Conservation (phyloP, 2,329 filamentous ascomycete genomes). For the Amesomyces nigricolor region DNA sequence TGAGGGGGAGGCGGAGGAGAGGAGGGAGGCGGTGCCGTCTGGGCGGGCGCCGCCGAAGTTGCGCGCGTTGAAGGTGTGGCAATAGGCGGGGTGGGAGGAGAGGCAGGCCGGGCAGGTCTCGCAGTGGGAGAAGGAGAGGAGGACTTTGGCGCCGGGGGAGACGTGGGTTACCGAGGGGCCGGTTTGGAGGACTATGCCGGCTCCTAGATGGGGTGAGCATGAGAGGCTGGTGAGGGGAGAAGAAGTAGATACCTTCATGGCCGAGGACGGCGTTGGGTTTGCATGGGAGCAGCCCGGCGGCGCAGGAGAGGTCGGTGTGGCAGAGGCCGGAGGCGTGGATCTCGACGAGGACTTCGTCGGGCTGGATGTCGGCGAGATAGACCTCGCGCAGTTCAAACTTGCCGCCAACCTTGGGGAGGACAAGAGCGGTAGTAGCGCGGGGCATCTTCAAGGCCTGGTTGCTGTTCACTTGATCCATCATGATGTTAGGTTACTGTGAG, state of each 20-base stretch:
- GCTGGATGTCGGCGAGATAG: slow-evolving; percentile 20
- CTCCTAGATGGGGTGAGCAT: slow-evolving; percentile 14
- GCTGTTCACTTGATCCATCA: background rate
- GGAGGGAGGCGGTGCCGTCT: slow-evolving; percentile 15
- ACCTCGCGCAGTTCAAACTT: slow-evolving; percentile 22
- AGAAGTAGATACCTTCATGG: slow-evolving; percentile 22
- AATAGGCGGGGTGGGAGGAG: slow-evolving; percentile 26
- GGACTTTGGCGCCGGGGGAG: slow-evolving; percentile 48
- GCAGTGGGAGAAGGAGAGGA: slow-evolving; percentile 39
- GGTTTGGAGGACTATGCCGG: slow-evolving; percentile 20
- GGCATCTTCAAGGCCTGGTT: slow-evolving; percentile 14
- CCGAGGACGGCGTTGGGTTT: slow-evolving; percentile 23
- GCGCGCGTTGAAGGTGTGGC: slow-evolving; percentile 24
- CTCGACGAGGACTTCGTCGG: slow-evolving; percentile 31
- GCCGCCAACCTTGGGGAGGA: slow-evolving; percentile 23
- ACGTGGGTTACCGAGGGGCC: slow-evolving; percentile 44
- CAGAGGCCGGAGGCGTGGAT: slow-evolving; percentile 33
- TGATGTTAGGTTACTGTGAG: no score
- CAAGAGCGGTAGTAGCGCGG: slow-evolving; percentile 23
- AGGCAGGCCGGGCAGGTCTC: slow-evolving; percentile 23
- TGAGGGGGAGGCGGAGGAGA: background rate
- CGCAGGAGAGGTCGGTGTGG: slow-evolving; percentile 32
- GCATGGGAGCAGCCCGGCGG: slow-evolving; percentile 36
- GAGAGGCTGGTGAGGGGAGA: background rate
- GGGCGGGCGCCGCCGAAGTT: slow-evolving; percentile 27